A percentile compares a stretch with the other conserved stretches of the same genome.
Conservation (phyloP, 2,329 filamentous ascomycete species). For the Emmonsiellopsis sp. region DNA sequence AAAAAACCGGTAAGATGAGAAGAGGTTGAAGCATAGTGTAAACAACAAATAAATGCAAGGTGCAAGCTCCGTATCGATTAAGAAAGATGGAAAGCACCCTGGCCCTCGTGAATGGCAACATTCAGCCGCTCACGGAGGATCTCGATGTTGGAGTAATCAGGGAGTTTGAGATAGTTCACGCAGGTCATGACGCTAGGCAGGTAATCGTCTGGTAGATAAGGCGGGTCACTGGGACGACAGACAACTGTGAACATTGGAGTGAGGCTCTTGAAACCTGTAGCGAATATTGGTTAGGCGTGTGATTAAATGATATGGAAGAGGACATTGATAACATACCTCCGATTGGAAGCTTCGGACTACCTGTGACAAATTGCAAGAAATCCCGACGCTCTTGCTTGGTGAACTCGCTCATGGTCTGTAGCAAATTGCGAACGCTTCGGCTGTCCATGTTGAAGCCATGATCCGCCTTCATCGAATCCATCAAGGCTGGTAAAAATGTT, state of each 20-base stretch:
- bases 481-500: constrained; percentile 55
- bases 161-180: constrained; percentile 96
- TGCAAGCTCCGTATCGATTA: constrained; percentile 31
- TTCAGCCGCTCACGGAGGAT: constrained; percentile 69
- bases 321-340: constrained; percentile 56
- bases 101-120: constrained; percentile 85
- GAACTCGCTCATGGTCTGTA: constrained; percentile 91
- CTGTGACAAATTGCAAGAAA: constrained; percentile 95
- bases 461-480: constrained; percentile 97
- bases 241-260: constrained; percentile 99
- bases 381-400: constrained; percentile 66
- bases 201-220: constrained; percentile 90
- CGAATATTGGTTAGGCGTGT: constrained; percentile 23
- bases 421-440: constrained; percentile 82
- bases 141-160: constrained; percentile 76
- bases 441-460: constrained; percentile 99
- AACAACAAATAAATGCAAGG: not conserved
- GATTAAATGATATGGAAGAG: constrained; percentile 6
- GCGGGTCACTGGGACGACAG: constrained; percentile 94
- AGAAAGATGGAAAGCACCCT: constrained; percentile 94
- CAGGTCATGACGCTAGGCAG: constrained; percentile 99
- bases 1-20: not conserved
- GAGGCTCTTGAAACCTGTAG: constrained; percentile 81
- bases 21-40: not conserved
- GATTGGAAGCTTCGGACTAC: constrained; percentile 95